phyloP scores from a whole-genome alignment of 768 basidiomycete species.

The Lentinus tigrinus region DNA sequence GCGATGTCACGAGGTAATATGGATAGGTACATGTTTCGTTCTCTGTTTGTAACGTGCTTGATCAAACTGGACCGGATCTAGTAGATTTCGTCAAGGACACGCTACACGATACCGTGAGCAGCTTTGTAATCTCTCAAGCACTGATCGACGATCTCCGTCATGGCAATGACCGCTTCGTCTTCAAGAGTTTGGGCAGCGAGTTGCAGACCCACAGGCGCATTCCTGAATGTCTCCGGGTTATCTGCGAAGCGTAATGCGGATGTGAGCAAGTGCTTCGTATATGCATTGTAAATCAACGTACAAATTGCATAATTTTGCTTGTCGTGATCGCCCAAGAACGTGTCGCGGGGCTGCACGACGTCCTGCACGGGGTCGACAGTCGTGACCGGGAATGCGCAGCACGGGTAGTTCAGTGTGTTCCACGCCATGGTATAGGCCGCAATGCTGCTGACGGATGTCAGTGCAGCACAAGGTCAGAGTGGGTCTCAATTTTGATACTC shows the following conservation, averaged over 20 bases:
- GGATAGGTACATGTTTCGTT: background rate
- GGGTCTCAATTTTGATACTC: conserved; percentile 15
- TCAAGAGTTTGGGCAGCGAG: conserved; percentile 68
- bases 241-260: conserved; percentile 32
- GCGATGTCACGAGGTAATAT: too few relatives aligned
- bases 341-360: conserved; percentile 38
- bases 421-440: conserved; percentile 59
- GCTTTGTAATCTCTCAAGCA: conserved; percentile 38
- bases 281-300: conserved; percentile 32
- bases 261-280: background rate
- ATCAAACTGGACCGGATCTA: too few relatives aligned
- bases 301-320: conserved; percentile 50
- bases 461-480: background rate
- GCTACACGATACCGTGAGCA: too few relatives aligned
- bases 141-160: conserved; percentile 63
- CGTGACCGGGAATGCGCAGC: conserved; percentile 63
- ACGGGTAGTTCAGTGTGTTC: conserved; percentile 68
- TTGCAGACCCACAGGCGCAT: conserved; percentile 65
- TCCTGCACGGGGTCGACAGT: conserved; percentile 57
- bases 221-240: conserved; percentile 50
- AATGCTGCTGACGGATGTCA: conserved; percentile 33
- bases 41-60: background rate
- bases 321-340: conserved; percentile 52
- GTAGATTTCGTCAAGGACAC: too few relatives aligned
- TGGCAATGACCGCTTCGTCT: conserved; percentile 71